Evolutionary conservation across 306 rosid genomes (phyloP).

Genomic region (Quercus ilex): DNA sequence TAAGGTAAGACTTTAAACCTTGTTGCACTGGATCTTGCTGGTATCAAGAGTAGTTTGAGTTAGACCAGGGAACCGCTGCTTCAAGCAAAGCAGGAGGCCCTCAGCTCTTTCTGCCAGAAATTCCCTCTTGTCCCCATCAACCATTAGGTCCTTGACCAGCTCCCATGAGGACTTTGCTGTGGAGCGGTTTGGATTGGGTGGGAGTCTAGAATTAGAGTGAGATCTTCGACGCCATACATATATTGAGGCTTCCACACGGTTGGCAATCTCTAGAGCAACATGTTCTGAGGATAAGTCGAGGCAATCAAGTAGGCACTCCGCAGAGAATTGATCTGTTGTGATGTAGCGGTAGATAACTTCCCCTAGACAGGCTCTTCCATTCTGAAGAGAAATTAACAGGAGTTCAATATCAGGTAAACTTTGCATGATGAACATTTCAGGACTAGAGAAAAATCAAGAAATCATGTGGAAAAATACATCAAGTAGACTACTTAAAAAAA

Average conservation of each 20-base stretch:
- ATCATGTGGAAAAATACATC: neutral
- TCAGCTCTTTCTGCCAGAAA: constrained; percentile 85
- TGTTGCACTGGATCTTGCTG: constrained; percentile 87
- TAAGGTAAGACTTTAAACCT: constrained; percentile 38
- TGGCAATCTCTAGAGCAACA: constrained; percentile 87
- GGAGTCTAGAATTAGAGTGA: constrained; percentile 58
- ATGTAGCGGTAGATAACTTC: constrained; percentile 81
- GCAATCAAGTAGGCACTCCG: constrained; percentile 77
- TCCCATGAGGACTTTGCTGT: constrained; percentile 91
- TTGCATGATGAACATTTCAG: neutral
- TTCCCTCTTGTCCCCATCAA: constrained; percentile 84
- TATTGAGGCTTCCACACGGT: constrained; percentile 81
- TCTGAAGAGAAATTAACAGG: constrained; percentile 41
- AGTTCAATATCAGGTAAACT: constrained; percentile 1
- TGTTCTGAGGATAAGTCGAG: constrained; percentile 94
- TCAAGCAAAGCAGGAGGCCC: constrained; percentile 61
- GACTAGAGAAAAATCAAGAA: neutral
- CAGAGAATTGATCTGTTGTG: constrained; percentile 81
- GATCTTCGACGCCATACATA: constrained; percentile 82
- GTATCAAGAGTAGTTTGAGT: constrained; percentile 87
- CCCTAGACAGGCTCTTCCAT: constrained; percentile 87
- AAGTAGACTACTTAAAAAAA: neutral
- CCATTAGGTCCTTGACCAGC: constrained; percentile 82
- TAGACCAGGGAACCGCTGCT: constrained; percentile 83
- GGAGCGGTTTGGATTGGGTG: constrained; percentile 57